Evolutionary conservation across 176 grass and related monocot genomes (phyloP).

Genomic region (Oryza officinalis): DNA sequence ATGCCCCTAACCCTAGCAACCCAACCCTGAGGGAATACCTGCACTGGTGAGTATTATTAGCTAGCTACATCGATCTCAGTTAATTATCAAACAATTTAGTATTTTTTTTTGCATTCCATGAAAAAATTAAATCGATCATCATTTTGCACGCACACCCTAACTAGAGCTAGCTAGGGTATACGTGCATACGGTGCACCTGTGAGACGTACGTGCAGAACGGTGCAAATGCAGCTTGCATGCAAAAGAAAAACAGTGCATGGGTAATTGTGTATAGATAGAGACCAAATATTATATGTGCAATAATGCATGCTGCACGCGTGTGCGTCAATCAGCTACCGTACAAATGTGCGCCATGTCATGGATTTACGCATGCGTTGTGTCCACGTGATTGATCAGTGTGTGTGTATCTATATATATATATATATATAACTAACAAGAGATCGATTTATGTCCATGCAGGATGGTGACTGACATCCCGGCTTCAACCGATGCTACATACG

Average conservation of each 20-base stretch:
- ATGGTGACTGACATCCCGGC: conserved; percentile 91
- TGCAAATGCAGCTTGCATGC: no score
- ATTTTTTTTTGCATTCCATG: no score
- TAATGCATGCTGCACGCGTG: no score
- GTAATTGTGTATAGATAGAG: no score
- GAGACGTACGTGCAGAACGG: not conserved
- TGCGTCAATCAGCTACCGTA: no score
- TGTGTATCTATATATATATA: no score
- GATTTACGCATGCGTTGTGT: no score
- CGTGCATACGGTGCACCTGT: not conserved
- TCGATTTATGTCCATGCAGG: conserved; percentile 46
- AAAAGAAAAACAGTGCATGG: no score
- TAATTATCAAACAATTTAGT: not conserved
- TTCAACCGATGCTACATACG: conserved; percentile 64
- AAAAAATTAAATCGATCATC: no score
- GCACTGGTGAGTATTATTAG: conserved; percentile 57
- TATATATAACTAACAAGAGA: not conserved
- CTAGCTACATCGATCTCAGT: not conserved
- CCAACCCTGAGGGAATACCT: conserved; percentile 82
- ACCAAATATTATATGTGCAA: not conserved
- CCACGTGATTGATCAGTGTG: not conserved
- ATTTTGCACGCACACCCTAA: not conserved
- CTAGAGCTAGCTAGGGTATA: not conserved
- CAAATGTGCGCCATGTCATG: no score
- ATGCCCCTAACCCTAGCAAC: conserved; percentile 85